Conservation (phyloP, 306 rosid species). For the Begonia peltatifolia region DNA sequence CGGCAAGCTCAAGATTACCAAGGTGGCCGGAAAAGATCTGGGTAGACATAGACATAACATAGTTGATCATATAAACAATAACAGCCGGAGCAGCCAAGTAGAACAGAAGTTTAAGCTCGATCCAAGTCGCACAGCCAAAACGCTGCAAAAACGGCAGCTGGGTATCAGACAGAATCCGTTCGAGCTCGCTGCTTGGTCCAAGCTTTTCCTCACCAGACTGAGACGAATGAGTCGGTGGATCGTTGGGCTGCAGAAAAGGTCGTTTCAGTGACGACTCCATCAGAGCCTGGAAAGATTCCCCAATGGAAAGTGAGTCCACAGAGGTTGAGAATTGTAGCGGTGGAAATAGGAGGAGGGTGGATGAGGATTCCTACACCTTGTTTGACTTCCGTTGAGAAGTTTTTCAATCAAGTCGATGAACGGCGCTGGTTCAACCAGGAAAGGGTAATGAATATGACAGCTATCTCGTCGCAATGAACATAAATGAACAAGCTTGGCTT, state of each 20-base stretch:
- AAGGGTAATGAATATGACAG: too few relatives aligned
- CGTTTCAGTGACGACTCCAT: background rate
- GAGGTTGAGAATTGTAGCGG: too few relatives aligned
- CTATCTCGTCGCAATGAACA: too few relatives aligned
- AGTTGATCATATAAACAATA: conserved; percentile 38
- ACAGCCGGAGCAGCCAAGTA: conserved; percentile 40
- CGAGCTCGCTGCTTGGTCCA: background rate
- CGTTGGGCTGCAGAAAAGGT: background rate
- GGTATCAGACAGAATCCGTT: background rate
- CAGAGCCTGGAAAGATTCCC: too few relatives aligned
- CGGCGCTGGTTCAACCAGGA: too few relatives aligned
- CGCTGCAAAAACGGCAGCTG: conserved; percentile 18
- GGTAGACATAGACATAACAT: conserved; percentile 33
- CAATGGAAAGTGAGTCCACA: too few relatives aligned
- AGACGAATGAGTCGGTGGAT: background rate
- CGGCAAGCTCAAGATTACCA: conserved; percentile 45
- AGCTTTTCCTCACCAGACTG: background rate
- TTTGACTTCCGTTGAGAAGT: too few relatives aligned
- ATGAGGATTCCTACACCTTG: too few relatives aligned
- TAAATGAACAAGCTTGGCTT: too few relatives aligned
- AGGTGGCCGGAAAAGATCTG: conserved; percentile 46
- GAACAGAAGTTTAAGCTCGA: conserved; percentile 19
- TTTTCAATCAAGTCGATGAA: too few relatives aligned
- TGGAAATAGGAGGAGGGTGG: too few relatives aligned
- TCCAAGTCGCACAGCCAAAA: conserved; percentile 27